Conservation (phyloP, 768 basidiomycete genomes). For the Trametes cingulata region DNA sequence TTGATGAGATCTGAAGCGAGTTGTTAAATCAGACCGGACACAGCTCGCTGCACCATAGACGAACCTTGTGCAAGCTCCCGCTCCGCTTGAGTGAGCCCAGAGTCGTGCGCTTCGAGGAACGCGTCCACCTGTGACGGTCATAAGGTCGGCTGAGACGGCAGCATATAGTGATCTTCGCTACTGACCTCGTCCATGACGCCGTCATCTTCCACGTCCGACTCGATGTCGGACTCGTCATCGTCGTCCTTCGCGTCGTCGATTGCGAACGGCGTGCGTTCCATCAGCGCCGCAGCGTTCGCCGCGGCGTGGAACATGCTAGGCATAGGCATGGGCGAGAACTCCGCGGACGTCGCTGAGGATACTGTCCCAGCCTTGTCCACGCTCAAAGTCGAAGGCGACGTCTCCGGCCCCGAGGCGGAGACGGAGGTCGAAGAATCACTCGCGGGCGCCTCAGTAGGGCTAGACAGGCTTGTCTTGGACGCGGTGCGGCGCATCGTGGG, state of each 20-base stretch:
- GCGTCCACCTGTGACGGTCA: slow-evolving; percentile 68
- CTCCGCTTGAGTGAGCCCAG: slow-evolving; percentile 78
- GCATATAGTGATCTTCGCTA: neutral
- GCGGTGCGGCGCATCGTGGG: slow-evolving; percentile 62
- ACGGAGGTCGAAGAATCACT: slow-evolving; percentile 14
- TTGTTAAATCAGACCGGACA: neutral
- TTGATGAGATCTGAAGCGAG: slow-evolving; percentile 51
- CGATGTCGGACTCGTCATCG: slow-evolving; percentile 63
- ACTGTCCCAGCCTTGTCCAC: slow-evolving; percentile 41
- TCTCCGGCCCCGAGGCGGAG: slow-evolving; percentile 23
- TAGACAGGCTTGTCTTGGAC: slow-evolving; percentile 52
- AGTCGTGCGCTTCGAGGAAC: slow-evolving; percentile 92
- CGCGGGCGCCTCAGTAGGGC: slow-evolving; percentile 35
- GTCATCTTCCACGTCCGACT: slow-evolving; percentile 56
- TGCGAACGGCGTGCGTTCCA: slow-evolving; percentile 95
- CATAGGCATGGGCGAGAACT: slow-evolving; percentile 58
- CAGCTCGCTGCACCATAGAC: no score
- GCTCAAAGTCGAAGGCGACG: slow-evolving; percentile 50
- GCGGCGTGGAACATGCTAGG: slow-evolving; percentile 68
- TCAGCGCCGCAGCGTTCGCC: slow-evolving; percentile 70
- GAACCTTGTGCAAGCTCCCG: slow-evolving; percentile 75
- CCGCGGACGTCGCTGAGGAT: slow-evolving; percentile 26
- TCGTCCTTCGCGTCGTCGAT: slow-evolving; percentile 93
- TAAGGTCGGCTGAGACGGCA: neutral
- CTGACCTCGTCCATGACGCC: slow-evolving; percentile 86